phyloP scores from a whole-genome alignment of 306 rosid genomes.

The Biancaea sappan region DNA sequence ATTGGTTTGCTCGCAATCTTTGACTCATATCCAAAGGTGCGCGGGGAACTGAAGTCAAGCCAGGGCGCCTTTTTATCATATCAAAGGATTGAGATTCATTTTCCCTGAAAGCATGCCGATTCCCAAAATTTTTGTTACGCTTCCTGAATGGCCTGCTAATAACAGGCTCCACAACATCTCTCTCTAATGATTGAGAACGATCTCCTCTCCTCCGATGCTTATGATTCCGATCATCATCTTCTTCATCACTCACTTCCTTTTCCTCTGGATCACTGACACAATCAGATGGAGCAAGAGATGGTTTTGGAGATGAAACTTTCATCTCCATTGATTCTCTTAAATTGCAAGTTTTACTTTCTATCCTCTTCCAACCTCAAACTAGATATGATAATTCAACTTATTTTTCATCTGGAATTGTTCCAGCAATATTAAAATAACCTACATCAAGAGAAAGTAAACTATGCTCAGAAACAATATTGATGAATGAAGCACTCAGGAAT shows the following conservation, averaged over 20 bases:
- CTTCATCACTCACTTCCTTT: slow-evolving; percentile 94
- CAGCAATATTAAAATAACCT: slow-evolving; percentile 44
- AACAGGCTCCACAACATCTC: slow-evolving; percentile 73
- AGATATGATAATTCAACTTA: slow-evolving; percentile 41
- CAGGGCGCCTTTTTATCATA: slow-evolving; percentile 71
- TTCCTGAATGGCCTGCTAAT: slow-evolving; percentile 73
- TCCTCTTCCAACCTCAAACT: slow-evolving; percentile 45
- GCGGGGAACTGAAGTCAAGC: slow-evolving; percentile 56
- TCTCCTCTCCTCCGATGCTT: slow-evolving; percentile 81
- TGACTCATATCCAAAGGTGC: slow-evolving; percentile 68
- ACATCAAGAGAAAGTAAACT: neutral
- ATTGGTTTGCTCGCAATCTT: slow-evolving; percentile 65
- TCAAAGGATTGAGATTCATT: slow-evolving; percentile 73
- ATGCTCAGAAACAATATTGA: neutral
- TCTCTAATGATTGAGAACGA: slow-evolving; percentile 82
- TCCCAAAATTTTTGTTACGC: slow-evolving; percentile 69
- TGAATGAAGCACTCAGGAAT: neutral
- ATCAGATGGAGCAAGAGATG: slow-evolving; percentile 67
- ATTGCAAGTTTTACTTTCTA: slow-evolving; percentile 37
- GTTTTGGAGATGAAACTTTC: slow-evolving; percentile 75
- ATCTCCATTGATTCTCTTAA: slow-evolving; percentile 63
- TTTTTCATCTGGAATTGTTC: slow-evolving; percentile 30
- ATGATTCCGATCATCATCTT: slow-evolving; percentile 96
- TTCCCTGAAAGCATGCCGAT: slow-evolving; percentile 73
- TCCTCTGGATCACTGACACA: slow-evolving; percentile 83